Percentiles rank a stretch among this genome's conserved stretches.
Conservation (phyloP, 2,329 filamentous ascomycete species). For the Colletotrichum eremochloae region DNA sequence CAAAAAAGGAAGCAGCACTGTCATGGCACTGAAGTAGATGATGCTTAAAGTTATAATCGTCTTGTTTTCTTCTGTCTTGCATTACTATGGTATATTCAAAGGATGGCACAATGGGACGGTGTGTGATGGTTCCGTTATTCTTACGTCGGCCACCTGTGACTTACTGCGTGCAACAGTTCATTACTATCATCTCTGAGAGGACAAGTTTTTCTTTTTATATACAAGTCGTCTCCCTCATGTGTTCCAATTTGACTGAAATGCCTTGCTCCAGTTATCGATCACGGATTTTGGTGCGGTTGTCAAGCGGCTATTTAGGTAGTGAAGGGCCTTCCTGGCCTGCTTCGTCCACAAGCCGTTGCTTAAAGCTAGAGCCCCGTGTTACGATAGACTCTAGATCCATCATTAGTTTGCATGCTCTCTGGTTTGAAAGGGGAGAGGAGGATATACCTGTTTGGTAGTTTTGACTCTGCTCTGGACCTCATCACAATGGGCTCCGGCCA, state of each 20-base stretch:
- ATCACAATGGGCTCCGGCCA: not conserved
- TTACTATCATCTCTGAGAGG: not conserved
- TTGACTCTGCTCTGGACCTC: not conserved
- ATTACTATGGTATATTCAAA: no score
- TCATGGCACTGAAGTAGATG: no score
- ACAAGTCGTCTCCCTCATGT: not conserved
- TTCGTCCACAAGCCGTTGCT: not conserved
- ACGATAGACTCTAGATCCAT: not conserved
- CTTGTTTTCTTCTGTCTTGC: no score
- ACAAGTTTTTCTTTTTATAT: not conserved
- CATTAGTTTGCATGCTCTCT: not conserved
- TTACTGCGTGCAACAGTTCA: not conserved
- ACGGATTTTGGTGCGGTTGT: not conserved
- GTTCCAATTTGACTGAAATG: not conserved
- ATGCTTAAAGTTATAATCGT: no score
- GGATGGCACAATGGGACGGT: no score
- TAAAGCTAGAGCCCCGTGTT: not conserved
- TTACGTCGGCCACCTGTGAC: not conserved
- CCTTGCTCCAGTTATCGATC: not conserved
- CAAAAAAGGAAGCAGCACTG: no score
- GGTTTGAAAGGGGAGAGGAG: not conserved
- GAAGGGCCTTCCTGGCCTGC: not conserved
- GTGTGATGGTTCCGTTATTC: not conserved
- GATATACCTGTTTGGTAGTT: not conserved
- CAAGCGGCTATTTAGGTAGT: not conserved